Evolutionary conservation across 352 stramenopile species (phyloP).

Genomic region (Phytophthora aleatoria): DNA sequence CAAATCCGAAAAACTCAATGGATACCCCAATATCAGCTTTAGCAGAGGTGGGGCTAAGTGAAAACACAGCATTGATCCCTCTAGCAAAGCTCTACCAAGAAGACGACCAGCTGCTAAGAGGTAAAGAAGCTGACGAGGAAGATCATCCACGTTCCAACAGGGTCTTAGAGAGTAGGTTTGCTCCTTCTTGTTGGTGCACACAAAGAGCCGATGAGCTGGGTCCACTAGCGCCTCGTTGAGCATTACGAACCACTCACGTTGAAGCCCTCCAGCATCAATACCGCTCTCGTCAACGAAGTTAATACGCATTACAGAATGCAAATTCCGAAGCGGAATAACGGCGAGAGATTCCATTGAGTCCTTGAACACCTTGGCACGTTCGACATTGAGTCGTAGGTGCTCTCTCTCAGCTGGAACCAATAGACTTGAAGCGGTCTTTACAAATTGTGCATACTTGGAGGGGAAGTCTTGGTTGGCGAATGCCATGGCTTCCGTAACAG

Average conservation of each 20-base stretch:
- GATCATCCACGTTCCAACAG: neutral
- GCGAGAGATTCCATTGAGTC: conserved; percentile 40
- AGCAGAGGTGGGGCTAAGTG: neutral
- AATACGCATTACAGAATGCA: conserved; percentile 45
- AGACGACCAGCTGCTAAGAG: neutral
- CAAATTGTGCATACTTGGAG: neutral
- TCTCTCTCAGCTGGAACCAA: neutral
- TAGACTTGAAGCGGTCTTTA: neutral
- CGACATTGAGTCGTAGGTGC: neutral
- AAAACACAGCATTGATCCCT: neutral
- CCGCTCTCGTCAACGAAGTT: conserved; percentile 67
- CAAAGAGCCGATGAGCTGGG: neutral
- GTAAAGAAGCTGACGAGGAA: neutral
- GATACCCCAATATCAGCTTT: neutral
- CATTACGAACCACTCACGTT: neutral
- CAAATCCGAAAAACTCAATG: neutral
- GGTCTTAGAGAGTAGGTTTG: neutral
- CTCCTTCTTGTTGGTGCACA: neutral
- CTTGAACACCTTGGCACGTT: neutral
- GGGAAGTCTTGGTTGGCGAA: too few species aligned
- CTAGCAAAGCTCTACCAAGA: neutral
- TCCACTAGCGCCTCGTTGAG: neutral
- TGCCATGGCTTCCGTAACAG: too few species aligned
- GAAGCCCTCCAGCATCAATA: conserved; percentile 62
- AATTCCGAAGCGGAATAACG: conserved; percentile 27